Base-by-base conservation (phyloP, 2,329 filamentous ascomycete genomes). In the Podosphaera xanthii region DNA sequence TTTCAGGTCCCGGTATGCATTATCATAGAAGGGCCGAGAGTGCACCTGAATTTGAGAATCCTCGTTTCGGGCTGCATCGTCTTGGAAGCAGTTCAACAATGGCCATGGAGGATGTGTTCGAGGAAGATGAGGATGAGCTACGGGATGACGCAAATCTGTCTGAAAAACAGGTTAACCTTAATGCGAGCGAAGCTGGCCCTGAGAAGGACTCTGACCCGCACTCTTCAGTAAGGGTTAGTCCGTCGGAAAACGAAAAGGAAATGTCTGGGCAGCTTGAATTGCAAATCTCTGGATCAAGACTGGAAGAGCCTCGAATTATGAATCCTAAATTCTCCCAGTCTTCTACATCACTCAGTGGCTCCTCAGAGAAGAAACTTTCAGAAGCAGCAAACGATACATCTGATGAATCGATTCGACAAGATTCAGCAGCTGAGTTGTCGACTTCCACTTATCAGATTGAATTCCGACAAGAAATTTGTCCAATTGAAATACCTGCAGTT, bases 71-170 rank as follows among this genome's bases (percentile, higher is more conserved):
- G 49, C 63, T 70, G 34, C 77, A 79, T 60, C 76, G 80, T 14
- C 82, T 82, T 58, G 78, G 77, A 46, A 84, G 81, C 68, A 80
- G 79, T 63, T 82, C 83, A 0, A 83, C 83, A 0, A 90, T 92
- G 86, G 86, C 83, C 0, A 89, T 92, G 86, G 86, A 84, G 0
- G 87, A 91, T 67, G 87, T 92, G 0, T 92, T 91, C 63, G 87
- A 92, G 67, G 87, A 91, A 65, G 86, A 90, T 35, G 86, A 89
- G 65, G 76, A 81, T 10, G 75, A 75, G 30, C 72, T 74, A 22
- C 62, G 72, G 72, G 63, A 71, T 64, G 60, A 71, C 64, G 35
- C 67, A 50, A 69, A 68, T 56, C 62, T 64, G 40, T 68, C 67
- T 33, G 65, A 69, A 58, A 69, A 69, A 59, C 66, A 69, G 36